Evolutionary conservation across 2,329 filamentous ascomycete species (phyloP), one percentile per base, ranked within the genome.

Genomic region (Teratosphaeria viscida): DNA sequence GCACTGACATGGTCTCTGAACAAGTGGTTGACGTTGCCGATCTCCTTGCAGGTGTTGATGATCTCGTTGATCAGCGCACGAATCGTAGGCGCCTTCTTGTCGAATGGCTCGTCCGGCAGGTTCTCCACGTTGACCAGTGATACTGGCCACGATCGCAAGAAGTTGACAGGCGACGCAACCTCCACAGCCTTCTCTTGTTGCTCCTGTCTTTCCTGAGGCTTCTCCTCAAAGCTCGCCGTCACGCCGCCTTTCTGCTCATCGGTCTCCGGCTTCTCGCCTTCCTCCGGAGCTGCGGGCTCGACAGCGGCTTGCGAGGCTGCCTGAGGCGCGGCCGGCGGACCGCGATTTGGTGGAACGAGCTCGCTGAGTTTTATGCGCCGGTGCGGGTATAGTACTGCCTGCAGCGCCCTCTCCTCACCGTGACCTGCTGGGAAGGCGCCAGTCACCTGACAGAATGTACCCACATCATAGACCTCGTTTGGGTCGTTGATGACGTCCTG

Each of bases 1-100:
- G 92, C 95, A 0, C 92, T 95, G 59, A 99, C 95, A 71, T 99
- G 94, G 70, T 99, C 94, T 60, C 92, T 85, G 81, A 99, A 99
- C 23, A 99, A 81, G 61, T 89, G 90, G 77, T 97, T 99, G 75
- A 96, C 85, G 53, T 86, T 88, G 10, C 92, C 92, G 58, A 99
- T 90, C 73, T 97, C 92, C 77, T 96, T 97, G 80, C 96, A 97
- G 0, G 96, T 94, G 72, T 96, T 97, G 72, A 99, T 91, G 62
- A 99, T 97, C 77, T 99, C 95, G 70, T 92, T 96, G 56, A 92
- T 94, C 54, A 99, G 85, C 12, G 94, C 94, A 59, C 90, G 87
- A 61, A 97, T 91, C 37, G 94, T 86, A 19, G 87, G 87, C 69
- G 88, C 94, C 75, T 92, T 95, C 70, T 90, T 87, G 73, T 97